A percentile compares a stretch with the other conserved stretches of the same genome.
Conservation (phyloP, 768 basidiomycete genomes). For the Auricularia sp. region DNA sequence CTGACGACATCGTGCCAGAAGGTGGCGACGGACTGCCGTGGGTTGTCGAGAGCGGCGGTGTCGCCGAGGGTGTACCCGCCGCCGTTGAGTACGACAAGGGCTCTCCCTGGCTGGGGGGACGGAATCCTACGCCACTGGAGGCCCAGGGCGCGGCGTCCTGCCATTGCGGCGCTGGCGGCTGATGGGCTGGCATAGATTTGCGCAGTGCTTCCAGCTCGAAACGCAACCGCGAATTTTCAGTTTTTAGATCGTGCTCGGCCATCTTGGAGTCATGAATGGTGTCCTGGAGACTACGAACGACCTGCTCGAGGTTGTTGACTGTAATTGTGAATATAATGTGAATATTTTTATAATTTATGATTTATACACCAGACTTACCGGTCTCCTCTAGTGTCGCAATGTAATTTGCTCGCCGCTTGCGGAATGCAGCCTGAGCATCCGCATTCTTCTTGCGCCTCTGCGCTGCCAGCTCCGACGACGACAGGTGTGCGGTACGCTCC, state of each 20-base stretch:
- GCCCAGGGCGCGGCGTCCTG: background rate
- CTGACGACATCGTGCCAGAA: background rate
- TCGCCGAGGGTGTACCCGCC: background rate
- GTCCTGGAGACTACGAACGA: constrained; percentile 75
- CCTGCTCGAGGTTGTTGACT: constrained; percentile 80
- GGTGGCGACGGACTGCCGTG: background rate
- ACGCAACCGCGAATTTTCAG: background rate
- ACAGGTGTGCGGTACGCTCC: constrained; percentile 3
- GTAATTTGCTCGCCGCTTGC: constrained; percentile 57
- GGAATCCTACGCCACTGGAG: background rate
- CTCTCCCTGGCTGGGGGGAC: background rate
- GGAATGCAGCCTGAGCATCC: constrained; percentile 77
- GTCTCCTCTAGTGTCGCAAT: constrained; percentile 83
- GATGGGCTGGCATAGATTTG: background rate
- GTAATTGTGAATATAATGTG: constrained; percentile 5
- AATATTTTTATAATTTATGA: constrained; percentile 23
- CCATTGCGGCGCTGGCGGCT: background rate
- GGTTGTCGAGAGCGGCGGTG: background rate
- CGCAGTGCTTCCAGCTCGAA: background rate
- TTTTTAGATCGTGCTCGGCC: constrained; percentile 2
- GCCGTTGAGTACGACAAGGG: background rate
- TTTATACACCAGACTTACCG: constrained; percentile 23
- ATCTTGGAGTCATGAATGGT: constrained; percentile 23
- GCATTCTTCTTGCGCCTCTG: constrained; percentile 57
- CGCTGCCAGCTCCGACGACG: constrained; percentile 9